These are phyloP conservation scores for Zalerion maritima DNA, from an alignment of 495 filamentous ascomycete species.

Conservation along the genomic window DNA sequence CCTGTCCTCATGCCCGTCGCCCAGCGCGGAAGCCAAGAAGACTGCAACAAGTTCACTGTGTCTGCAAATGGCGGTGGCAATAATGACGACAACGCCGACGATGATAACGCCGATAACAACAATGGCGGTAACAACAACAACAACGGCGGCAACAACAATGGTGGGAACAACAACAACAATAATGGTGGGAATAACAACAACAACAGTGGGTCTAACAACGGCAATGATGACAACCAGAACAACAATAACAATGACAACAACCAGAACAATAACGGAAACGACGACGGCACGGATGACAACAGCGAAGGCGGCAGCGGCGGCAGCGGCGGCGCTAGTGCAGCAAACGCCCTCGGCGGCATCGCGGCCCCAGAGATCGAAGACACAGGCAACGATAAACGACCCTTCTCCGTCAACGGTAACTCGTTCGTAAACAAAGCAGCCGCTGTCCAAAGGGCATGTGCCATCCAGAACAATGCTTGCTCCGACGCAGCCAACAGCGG, in stretches of 20 bases:
- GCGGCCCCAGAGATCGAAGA: slow-evolving; percentile 20
- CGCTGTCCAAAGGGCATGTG: slow-evolving; percentile 25
- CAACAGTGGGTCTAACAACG: slow-evolving; percentile 10
- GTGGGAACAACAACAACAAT: slow-evolving; percentile 10
- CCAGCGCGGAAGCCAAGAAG: slow-evolving; percentile 58
- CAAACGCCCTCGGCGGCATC: slow-evolving; percentile 17
- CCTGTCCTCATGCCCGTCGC: slow-evolving; percentile 66
- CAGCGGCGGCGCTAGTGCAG: slow-evolving; percentile 1
- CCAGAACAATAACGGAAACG: slow-evolving; percentile 3
- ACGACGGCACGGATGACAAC: slow-evolving; percentile 5
- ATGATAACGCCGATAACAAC: slow-evolving; percentile 8
- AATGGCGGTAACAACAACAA: slow-evolving; percentile 16
- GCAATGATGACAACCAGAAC: slow-evolving; percentile 6
- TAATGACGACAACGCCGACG: slow-evolving; percentile 8
- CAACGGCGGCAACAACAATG: slow-evolving; percentile 7
- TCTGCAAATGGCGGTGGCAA: slow-evolving; percentile 10
- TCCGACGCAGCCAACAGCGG: slow-evolving; percentile 29
- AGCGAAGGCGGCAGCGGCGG: slow-evolving; percentile 1
- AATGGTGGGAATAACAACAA: slow-evolving; percentile 11
- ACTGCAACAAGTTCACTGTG: slow-evolving; percentile 51
- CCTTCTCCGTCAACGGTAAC: slow-evolving; percentile 36
- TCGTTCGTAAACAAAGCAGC: slow-evolving; percentile 30
- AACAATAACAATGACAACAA: slow-evolving; percentile 4
- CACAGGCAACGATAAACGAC: slow-evolving; percentile 26
- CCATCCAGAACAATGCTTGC: slow-evolving; percentile 38